Percentiles rank a stretch among this genome's conserved stretches.
Conservation (phyloP, 2,329 filamentous ascomycete genomes). For the Epichloe festucae region DNA sequence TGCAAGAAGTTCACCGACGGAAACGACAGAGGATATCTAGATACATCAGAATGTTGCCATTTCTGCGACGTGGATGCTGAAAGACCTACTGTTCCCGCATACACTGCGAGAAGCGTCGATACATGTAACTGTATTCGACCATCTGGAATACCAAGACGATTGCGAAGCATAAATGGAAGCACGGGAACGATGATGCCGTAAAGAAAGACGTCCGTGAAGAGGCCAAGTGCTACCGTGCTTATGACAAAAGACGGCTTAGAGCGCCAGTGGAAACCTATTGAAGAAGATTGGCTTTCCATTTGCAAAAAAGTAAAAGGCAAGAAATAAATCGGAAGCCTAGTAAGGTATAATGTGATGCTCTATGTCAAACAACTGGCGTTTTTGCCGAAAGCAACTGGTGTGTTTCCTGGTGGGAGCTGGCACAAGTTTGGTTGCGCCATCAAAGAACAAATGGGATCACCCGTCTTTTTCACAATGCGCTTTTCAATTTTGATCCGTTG, state of each 20-base stretch:
- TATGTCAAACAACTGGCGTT: too few species aligned
- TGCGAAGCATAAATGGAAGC: conserved; percentile 4
- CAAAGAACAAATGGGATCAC: too few species aligned
- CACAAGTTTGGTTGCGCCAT: too few species aligned
- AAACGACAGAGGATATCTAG: not conserved
- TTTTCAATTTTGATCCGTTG: too few species aligned
- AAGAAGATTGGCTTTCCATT: not conserved
- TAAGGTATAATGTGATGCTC: too few species aligned
- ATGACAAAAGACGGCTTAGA: not conserved
- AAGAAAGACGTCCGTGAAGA: conserved; percentile 6
- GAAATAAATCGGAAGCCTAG: too few species aligned
- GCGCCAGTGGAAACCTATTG: not conserved
- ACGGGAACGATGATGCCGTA: conserved; percentile 7
- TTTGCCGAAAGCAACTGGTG: too few species aligned
- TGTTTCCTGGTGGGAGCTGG: too few species aligned
- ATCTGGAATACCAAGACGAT: conserved; percentile 3
- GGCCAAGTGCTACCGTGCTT: conserved; percentile 3
- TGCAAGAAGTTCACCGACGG: not conserved
- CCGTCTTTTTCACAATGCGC: too few species aligned
- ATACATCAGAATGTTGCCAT: not conserved
- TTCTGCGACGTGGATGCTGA: not conserved
- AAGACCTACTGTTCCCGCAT: not conserved
- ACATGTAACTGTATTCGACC: not conserved
- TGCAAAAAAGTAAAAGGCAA: not conserved
- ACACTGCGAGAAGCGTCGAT: not conserved